Conservation (phyloP, 2,329 filamentous ascomycete species). For the Stemphylium lycopersici region DNA sequence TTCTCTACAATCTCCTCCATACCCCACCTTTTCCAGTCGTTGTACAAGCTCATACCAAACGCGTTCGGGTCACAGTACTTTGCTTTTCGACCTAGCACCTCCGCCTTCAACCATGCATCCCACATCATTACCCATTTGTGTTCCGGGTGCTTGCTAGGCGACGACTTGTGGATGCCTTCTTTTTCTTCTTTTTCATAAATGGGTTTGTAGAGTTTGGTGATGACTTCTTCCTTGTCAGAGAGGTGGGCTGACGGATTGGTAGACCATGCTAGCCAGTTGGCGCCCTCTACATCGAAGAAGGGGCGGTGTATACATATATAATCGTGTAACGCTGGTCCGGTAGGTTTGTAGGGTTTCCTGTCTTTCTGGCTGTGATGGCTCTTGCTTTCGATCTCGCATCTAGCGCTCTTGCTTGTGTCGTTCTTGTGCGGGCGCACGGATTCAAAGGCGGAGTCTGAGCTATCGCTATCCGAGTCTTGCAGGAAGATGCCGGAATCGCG, state of each 20-base stretch:
- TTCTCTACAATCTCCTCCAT: constrained; percentile 22
- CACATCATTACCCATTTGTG: constrained; percentile 32
- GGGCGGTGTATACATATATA: constrained; percentile 24
- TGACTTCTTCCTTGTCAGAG: constrained; percentile 4
- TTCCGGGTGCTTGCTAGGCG: constrained; percentile 9
- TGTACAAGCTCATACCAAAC: constrained; percentile 24
- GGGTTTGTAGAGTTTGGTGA: constrained; percentile 4
- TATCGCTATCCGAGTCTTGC: constrained; percentile 8
- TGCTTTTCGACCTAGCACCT: constrained; percentile 1
- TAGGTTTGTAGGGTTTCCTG: background rate
- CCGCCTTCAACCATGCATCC: constrained; percentile 15
- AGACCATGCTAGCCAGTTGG: constrained; percentile 9
- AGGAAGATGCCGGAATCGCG: constrained; percentile 8
- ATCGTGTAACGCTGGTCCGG: constrained; percentile 8
- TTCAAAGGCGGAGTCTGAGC: constrained; percentile 10
- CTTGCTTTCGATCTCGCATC: background rate
- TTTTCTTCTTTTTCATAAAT: constrained; percentile 11
- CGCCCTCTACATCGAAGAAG: constrained; percentile 18
- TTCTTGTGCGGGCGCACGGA: constrained; percentile 2
- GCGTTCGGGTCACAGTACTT: constrained; percentile 22
- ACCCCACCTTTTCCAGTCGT: constrained; percentile 19
- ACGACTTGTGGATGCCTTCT: constrained; percentile 6
- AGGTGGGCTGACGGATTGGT: constrained; percentile 2
- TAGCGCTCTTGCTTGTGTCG: background rate
- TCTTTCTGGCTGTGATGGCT: background rate